Evolutionary conservation across 352 stramenopile genomes (phyloP).

Genomic region (Phytophthora sp.): DNA sequence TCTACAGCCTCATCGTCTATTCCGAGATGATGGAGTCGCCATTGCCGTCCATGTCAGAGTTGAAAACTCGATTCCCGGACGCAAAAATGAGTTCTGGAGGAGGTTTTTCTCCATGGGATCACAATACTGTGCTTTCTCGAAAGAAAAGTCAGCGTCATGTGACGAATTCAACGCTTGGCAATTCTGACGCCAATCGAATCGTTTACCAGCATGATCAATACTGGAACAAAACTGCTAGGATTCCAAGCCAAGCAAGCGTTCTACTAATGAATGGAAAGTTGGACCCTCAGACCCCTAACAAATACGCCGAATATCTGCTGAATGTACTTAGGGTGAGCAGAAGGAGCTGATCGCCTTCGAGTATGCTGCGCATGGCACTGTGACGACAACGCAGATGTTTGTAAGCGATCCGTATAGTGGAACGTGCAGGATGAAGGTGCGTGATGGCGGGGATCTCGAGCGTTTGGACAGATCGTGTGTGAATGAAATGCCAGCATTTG

Average conservation of each 20-base stretch:
- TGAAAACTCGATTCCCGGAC: neutral
- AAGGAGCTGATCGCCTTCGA: constrained; percentile 34
- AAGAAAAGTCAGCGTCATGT: neutral
- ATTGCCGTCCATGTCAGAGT: neutral
- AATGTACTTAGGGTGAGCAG: constrained; percentile 35
- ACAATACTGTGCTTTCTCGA: neutral
- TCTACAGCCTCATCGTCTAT: neutral
- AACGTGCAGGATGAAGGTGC: neutral
- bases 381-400: neutral
- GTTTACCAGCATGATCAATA: constrained; percentile 57
- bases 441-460: neutral
- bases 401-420: neutral
- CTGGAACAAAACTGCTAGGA: constrained; percentile 55
- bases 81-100: neutral
- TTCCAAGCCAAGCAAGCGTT: constrained; percentile 45
- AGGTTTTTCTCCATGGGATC: neutral
- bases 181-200: neutral
- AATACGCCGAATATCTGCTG: constrained; percentile 52
- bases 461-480: constrained; percentile 2
- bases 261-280: constrained; percentile 56
- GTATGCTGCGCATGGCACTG: neutral
- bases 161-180: neutral
- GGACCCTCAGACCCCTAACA: constrained; percentile 55
- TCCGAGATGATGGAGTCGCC: neutral
- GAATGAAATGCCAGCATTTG: neutral